Percentiles rank a stretch among this genome's conserved stretches.
These are phyloP conservation scores for Clarireedia homoeocarpa DNA, from an alignment of 2,329 filamentous ascomycete species.

Conservation along the genomic window DNA sequence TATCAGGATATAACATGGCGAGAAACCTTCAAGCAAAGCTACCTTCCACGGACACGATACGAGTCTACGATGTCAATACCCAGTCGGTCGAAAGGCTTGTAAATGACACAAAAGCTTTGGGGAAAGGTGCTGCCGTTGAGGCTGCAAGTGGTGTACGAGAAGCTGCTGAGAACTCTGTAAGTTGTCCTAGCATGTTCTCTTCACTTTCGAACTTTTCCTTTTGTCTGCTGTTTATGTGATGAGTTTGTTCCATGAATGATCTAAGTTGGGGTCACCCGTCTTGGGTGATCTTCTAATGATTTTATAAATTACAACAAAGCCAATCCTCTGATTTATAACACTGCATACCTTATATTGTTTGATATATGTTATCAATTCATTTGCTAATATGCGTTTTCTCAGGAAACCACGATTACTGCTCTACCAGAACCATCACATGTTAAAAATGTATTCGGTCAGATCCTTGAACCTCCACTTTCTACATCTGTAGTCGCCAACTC, in stretches of 20 bases:
- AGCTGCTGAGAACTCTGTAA: constrained; percentile 59
- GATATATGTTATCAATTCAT: background rate
- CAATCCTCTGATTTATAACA: constrained; percentile 26
- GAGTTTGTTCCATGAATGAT: constrained; percentile 28
- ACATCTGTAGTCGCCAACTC: constrained; percentile 39
- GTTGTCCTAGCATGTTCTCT: constrained; percentile 24
- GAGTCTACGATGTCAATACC: constrained; percentile 59
- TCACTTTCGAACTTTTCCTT: background rate
- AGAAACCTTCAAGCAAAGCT: constrained; percentile 62
- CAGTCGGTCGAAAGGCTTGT: constrained; percentile 48
- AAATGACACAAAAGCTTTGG: constrained; percentile 33
- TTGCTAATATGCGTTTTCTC: constrained; percentile 9
- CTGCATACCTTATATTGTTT: background rate
- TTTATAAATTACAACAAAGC: constrained; percentile 25
- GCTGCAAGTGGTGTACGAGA: constrained; percentile 51
- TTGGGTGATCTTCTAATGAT: constrained; percentile 25
- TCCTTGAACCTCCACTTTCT: constrained; percentile 55
- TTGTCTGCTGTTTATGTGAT: constrained; percentile 20
- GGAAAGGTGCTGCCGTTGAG: constrained; percentile 40
- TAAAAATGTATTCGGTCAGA: constrained; percentile 69
- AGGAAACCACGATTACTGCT: constrained; percentile 84
- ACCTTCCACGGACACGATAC: constrained; percentile 51
- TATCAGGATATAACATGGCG: constrained; percentile 62
- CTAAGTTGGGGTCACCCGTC: constrained; percentile 27
- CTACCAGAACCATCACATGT: constrained; percentile 87